These are phyloP conservation scores for Vigna unguiculata DNA, from an alignment of 306 rosid genomes.

Conservation along the genomic window DNA sequence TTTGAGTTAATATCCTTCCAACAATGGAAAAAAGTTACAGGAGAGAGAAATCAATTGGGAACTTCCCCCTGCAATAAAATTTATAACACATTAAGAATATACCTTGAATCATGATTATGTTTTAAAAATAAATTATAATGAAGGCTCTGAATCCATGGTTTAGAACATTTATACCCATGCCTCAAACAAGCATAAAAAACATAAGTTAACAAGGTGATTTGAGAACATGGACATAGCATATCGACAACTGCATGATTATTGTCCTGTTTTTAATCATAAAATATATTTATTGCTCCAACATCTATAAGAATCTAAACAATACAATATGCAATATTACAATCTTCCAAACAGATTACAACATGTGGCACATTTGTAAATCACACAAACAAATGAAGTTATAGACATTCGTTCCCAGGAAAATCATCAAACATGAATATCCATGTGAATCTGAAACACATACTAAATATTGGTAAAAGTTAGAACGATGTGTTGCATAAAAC, in stretches of 20 bases:
- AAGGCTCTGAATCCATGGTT: not conserved
- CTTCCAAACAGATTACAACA: not conserved
- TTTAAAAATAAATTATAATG: too few relatives aligned
- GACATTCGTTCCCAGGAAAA: constrained; percentile 2
- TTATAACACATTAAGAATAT: not conserved
- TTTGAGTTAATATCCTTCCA: constrained; percentile 35
- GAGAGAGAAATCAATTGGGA: constrained; percentile 1
- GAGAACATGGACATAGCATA: not conserved
- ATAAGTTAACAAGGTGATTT: not conserved
- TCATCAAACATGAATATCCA: not conserved
- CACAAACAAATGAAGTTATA: not conserved
- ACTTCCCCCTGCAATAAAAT: constrained; percentile 43
- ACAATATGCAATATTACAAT: constrained; percentile 14
- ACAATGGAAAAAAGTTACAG: not conserved
- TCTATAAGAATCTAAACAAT: not conserved
- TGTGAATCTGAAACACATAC: constrained; percentile 13
- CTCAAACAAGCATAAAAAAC: not conserved
- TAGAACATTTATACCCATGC: not conserved
- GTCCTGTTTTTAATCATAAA: constrained; percentile 4
- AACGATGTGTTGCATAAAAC: constrained; percentile 13
- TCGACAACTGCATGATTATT: constrained; percentile 14
- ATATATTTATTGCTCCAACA: constrained; percentile 7
- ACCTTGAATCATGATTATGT: too few relatives aligned
- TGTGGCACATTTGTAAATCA: too few relatives aligned
- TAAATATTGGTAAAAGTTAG: not conserved